Evolutionary conservation across 768 basidiomycete species (phyloP).

Genomic region (Pulveroboletus sp.): DNA sequence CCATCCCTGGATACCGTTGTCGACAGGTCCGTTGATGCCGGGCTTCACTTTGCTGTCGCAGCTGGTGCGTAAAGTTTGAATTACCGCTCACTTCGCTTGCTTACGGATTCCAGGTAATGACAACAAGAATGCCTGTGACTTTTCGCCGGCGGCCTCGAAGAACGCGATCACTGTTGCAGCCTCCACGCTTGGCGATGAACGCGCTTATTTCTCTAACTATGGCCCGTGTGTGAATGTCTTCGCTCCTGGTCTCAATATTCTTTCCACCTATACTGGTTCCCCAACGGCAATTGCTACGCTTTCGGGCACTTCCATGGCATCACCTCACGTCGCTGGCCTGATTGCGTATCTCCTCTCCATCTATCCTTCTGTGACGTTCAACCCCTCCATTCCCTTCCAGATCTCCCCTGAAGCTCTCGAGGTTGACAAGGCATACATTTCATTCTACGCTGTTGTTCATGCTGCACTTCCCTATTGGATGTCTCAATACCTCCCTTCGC

Average conservation of each 20-base stretch:
- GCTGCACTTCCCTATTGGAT: conserved; percentile 56
- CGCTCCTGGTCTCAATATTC: conserved; percentile 86
- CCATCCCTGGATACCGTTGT: conserved; percentile 79
- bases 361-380: conserved; percentile 64
- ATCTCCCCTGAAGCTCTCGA: conserved; percentile 33
- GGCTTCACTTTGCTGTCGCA: conserved; percentile 95
- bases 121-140: conserved; percentile 84
- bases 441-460: conserved; percentile 52
- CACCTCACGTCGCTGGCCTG: conserved; percentile 86
- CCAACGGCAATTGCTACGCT: conserved; percentile 61
- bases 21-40: conserved; percentile 73
- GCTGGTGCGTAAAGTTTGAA: conserved; percentile 56
- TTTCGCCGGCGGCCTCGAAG: conserved; percentile 87
- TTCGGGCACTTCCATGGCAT: conserved; percentile 93
- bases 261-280: conserved; percentile 78
- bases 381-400: conserved; percentile 43
- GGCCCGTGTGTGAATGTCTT: conserved; percentile 92
- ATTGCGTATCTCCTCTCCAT: conserved; percentile 90
- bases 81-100: neutral
- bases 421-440: conserved; percentile 36
- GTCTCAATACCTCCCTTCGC: conserved; percentile 51
- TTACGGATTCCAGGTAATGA: conserved; percentile 54
- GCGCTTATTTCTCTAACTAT: conserved; percentile 90
- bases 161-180: conserved; percentile 95
- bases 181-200: conserved; percentile 72